phyloP scores from a whole-genome alignment of 192 early-diverging fungal species.

The Thoreauomyces humboldtii region DNA sequence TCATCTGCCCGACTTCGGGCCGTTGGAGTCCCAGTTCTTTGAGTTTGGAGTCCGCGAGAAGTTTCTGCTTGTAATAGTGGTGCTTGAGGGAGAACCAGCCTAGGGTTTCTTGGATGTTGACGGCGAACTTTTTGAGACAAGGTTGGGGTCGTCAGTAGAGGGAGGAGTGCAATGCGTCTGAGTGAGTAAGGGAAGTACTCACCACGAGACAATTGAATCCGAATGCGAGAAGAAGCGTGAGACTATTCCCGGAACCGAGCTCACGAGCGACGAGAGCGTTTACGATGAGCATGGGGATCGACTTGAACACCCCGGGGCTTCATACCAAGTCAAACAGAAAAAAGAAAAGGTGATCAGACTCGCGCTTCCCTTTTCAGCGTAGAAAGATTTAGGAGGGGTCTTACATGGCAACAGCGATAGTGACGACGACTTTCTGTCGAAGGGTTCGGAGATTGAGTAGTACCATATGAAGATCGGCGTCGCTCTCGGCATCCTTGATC shows the following conservation, averaged over 20 bases:
- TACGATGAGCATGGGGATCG: conserved; percentile 8
- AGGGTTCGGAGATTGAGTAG: conserved; percentile 1
- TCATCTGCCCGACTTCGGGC: too few species aligned
- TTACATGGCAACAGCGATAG: conserved; percentile 16
- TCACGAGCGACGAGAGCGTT: conserved; percentile 13
- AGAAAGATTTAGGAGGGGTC: too few species aligned
- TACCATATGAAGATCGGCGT: conserved; percentile 10
- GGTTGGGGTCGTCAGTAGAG: too few species aligned
- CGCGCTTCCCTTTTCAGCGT: too few species aligned
- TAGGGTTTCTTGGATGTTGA: conserved; percentile 4
- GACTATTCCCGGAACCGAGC: not conserved
- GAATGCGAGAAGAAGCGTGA: conserved; percentile 11
- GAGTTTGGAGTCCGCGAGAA: conserved; percentile 2
- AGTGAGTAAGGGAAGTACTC: not conserved
- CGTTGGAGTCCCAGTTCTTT: conserved; percentile 7
- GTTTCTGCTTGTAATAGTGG: not conserved
- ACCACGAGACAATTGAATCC: conserved; percentile 20
- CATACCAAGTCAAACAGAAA: too few species aligned
- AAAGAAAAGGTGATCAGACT: too few species aligned
- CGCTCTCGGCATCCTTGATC: conserved; percentile 12
- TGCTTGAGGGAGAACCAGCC: conserved; percentile 10
- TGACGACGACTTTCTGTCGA: conserved; percentile 20
- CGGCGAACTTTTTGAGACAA: conserved; percentile 12
- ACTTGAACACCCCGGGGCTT: conserved; percentile 20
- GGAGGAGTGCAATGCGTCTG: too few species aligned